Percentiles rank a stretch among this genome's conserved stretches.
Conservation (phyloP, 73 alveolate species). For the Blepharisma japonicum region DNA sequence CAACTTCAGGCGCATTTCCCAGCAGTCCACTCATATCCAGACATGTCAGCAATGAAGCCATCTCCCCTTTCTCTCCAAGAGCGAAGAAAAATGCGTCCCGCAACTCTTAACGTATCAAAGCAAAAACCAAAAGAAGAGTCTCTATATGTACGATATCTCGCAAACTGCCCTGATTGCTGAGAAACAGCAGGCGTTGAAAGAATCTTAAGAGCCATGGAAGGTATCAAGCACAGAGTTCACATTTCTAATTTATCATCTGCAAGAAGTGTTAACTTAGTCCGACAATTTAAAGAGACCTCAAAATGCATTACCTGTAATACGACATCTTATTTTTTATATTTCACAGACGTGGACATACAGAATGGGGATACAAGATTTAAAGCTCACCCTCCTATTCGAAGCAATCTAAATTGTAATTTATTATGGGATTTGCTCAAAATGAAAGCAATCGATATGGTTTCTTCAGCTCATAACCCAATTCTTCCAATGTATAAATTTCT, state of each 20-base stretch:
- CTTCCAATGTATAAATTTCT: not conserved
- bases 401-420: not conserved
- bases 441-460: not conserved
- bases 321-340: not conserved
- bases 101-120: no score
- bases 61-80: no score
- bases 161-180: constrained; percentile 17
- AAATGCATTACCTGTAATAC: not conserved
- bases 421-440: constrained; percentile 19
- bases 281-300: not conserved
- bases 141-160: not conserved
- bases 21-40: no score
- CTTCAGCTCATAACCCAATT: not conserved
- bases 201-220: not conserved
- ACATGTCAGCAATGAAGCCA: no score
- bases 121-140: no score
- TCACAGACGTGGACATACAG: not conserved
- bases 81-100: no score
- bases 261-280: not conserved
- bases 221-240: not conserved
- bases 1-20: no score
- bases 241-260: not conserved
- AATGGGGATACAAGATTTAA: not conserved
- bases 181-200: constrained; percentile 1
- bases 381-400: not conserved